Evolutionary conservation across 805 yeast species (phyloP), one percentile per base, ranked within the genome.

Genomic region (Monosporozyma aquatica): DNA sequence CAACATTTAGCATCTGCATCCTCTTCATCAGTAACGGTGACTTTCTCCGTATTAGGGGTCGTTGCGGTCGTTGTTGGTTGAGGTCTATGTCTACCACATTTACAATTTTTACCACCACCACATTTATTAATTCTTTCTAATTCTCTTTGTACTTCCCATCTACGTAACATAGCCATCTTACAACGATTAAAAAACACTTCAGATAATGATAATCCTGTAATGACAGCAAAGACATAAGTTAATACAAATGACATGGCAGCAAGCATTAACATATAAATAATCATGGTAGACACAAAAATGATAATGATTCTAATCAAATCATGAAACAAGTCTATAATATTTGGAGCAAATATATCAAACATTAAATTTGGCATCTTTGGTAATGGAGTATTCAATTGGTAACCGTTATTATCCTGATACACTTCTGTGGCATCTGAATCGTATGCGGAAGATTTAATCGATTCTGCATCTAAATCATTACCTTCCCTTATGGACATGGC

Each of bases 261-360:
- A 64, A 83, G 70, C 94, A 83, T 83, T 52, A 83, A 62, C 27
- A 80, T 80, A 55, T 78, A 83, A 10, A 82, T 80, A 38, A 83
- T 56, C 70, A 82, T 67, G 17, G 83, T 81, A 3, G 83, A 74
- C 14, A 76, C 56, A 47, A 83, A 78, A 9, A 78, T 71, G 20
- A 83, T 49, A 0, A 71, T 27, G 14, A 80, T 61, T 52, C 90
- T 67, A 6, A 80, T 66, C 3, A 71, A 37, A 61, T 83, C 87
- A 32, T 61, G 62, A 14, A 45, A 47, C 17, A 61, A 45, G 21
- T 56, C 61, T 15, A 46, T 49, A 35, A 51, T 44, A 6, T 58
- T 51, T 17, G 65, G 64, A 7, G 53, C 53, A 37, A 56, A 57
- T 5, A 58, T 49, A 33, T 56, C 60, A 37, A 46, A 43, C 37